These are phyloP conservation scores for Fusarium agapanthi DNA, from an alignment of 2,329 filamentous ascomycete species.

Conservation along the genomic window DNA sequence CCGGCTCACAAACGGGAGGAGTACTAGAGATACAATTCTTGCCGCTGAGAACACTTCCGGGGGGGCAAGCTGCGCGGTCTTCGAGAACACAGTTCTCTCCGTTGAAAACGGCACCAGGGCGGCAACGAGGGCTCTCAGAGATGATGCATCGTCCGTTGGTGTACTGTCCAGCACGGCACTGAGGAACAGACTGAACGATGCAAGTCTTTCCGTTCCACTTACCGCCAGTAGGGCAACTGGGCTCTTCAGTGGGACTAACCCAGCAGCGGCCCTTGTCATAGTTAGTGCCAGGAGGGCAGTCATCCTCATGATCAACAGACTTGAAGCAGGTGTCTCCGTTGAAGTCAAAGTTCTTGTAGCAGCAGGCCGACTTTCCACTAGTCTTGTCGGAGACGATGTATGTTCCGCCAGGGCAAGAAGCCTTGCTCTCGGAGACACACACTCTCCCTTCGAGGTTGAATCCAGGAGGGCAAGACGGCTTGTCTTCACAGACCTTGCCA, in stretches of 20 bases:
- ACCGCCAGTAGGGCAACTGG: neutral
- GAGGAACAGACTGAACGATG: neutral
- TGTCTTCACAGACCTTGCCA: slow-evolving; percentile 19
- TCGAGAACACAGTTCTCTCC: slow-evolving; percentile 1
- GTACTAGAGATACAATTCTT: slow-evolving; percentile 1
- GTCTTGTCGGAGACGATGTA: neutral
- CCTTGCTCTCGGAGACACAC: neutral
- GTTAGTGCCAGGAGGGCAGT: neutral
- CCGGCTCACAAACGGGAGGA: neutral
- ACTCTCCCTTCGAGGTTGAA: neutral
- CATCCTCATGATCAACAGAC: neutral
- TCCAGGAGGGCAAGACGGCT: neutral
- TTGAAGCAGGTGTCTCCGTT: neutral
- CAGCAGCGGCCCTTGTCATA: neutral
- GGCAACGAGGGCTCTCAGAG: neutral
- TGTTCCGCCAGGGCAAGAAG: neutral
- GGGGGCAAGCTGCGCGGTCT: neutral
- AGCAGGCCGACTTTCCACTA: slow-evolving; percentile 1
- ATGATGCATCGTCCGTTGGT: neutral
- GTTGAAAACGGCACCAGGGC: neutral
- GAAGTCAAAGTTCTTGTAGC: neutral
- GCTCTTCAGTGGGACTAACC: neutral
- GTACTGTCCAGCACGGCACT: neutral
- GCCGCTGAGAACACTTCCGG: neutral
- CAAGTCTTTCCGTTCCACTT: neutral